phyloP scores from a whole-genome alignment of 2,329 filamentous ascomycete genomes.

The Beauveria sp. region DNA sequence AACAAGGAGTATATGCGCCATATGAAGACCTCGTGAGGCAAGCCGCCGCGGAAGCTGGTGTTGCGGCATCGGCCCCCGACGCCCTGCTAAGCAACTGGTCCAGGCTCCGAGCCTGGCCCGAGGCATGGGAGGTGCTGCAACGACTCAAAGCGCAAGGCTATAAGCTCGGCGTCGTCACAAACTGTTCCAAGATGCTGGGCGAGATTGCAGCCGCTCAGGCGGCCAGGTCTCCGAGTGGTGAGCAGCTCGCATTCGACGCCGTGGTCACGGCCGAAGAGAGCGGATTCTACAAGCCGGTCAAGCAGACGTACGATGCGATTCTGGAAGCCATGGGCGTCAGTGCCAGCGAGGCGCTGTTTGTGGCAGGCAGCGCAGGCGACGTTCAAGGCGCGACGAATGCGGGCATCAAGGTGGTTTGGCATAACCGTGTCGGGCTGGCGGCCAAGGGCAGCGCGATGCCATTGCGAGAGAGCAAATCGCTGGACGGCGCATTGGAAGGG shows the following conservation, averaged over 20 bases:
- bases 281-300: conserved; percentile 31
- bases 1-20: conserved; percentile 23
- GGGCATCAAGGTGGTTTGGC: conserved; percentile 33
- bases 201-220: conserved; percentile 16
- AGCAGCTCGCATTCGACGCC: conserved; percentile 22
- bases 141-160: conserved; percentile 21
- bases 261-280: conserved; percentile 31
- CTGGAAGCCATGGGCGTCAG: conserved; percentile 21
- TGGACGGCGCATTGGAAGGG: conserved; percentile 17
- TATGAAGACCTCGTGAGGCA: conserved; percentile 25
- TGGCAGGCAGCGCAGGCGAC: conserved; percentile 33
- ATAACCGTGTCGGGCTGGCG: conserved; percentile 25
- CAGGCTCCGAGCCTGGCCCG: conserved; percentile 20
- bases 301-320: conserved; percentile 25
- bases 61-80: conserved; percentile 21
- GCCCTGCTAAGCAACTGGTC: conserved; percentile 22
- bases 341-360: conserved; percentile 24
- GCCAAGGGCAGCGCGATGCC: conserved; percentile 20
- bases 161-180: conserved; percentile 29
- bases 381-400: conserved; percentile 28
- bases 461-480: conserved; percentile 17
- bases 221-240: neutral
- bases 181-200: conserved; percentile 28
- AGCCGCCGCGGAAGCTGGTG: conserved; percentile 23
- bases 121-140: conserved; percentile 15